Base-by-base conservation (phyloP, 2,329 filamentous ascomycete genomes). In the Sporothrix euskadiensis region DNA sequence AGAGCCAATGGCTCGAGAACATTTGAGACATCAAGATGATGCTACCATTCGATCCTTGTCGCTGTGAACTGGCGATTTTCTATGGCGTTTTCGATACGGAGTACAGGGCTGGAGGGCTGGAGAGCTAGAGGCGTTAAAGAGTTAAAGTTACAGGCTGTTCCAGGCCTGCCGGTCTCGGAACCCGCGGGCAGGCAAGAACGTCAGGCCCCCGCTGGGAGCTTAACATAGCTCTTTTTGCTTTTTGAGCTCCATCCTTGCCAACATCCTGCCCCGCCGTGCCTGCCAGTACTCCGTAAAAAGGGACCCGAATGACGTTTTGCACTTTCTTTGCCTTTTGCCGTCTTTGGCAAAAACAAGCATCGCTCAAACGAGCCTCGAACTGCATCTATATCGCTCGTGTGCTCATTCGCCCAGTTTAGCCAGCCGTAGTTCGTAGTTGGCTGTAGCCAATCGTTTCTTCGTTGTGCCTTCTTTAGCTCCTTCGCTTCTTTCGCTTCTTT, bases 171-270 rank as follows among this genome's bases (percentile, higher is more conserved):
- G 52, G 7, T 56, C n/a, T n/a, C n/a, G n/a, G n/a, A n/a, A n/a
- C n/a, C n/a, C n/a, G n/a, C n/a, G n/a, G n/a, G n/a, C n/a, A n/a
- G n/a, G n/a, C n/a, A n/a, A n/a, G n/a, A n/a, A n/a, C n/a, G n/a
- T n/a, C n/a, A n/a, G 22, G 5, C 39, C 39, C 39, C 39, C 61
- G 35, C n/a, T 41, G 44, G 41, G 35, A 61, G 57, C 61, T 47
- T n/a, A 10, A 9, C 10, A 41, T 30, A 65, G 61, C 61, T 65
- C 39, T 16, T 47, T n/a, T n/a, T n/a, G n/a, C n/a, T 26, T 26
- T 26, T 66, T 41, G 22, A 66, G 61, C 61, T 66, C 61, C 19
- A 63, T 63, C 59, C 59, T 65, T 65, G 59, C 61, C 61, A n/a
- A 12, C n/a, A 44, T 66, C 22, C 39, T 30, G 39, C 14, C 39